Evolutionary conservation across 2,329 filamentous ascomycete genomes (phyloP), one percentile per base, ranked within the genome.

Genomic region (Plectosphaerella plurivora): DNA sequence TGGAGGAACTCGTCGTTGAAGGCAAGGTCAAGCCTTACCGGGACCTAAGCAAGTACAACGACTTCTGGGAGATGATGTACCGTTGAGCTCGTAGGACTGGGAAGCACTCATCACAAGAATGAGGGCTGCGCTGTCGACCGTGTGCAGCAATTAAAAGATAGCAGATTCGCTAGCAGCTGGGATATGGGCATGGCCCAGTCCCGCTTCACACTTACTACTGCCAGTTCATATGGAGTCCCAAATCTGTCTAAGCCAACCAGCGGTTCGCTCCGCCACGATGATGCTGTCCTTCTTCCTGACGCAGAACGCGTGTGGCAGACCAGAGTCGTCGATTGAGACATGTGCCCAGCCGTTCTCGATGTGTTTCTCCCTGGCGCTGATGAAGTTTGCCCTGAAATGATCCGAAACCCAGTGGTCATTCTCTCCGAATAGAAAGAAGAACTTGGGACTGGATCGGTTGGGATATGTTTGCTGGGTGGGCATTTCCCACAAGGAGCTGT

Each of bases 321-420:
- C 69, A 3, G 73, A 74, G 57, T 82, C 74, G 52, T 86, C 82
- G 36, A 87, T 70, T 35, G 77, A 64, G 48, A 84, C 71, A 52
- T 68, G 71, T 1, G 76, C 75, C 54, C 72, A 68, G 7, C 71
- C 71, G 24, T 57, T 57, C 48, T 68, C 63, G 25, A 65, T 63
- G 47, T 62, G 59, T 53, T 62, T 65, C 60, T 60, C 64, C 53
- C 73, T 66, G 42, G 65, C 65, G 45, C 68, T 69, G 50, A 86
- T 81, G 53, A 87, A 79, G 25, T 72, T 73, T 57, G 86, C 81
- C 9, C 83, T 71, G 46, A 75, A 72, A 48, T 75, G 69, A 47
- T 81, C 69, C 3, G 79, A 77, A 1, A 87, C 81, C 84, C 84
- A 87, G 52, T 84, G 76, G 55, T 87, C 84, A 49, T 78, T 67